Conservation (phyloP, 2,329 filamentous ascomycete species). For the Penicillium sp. region DNA sequence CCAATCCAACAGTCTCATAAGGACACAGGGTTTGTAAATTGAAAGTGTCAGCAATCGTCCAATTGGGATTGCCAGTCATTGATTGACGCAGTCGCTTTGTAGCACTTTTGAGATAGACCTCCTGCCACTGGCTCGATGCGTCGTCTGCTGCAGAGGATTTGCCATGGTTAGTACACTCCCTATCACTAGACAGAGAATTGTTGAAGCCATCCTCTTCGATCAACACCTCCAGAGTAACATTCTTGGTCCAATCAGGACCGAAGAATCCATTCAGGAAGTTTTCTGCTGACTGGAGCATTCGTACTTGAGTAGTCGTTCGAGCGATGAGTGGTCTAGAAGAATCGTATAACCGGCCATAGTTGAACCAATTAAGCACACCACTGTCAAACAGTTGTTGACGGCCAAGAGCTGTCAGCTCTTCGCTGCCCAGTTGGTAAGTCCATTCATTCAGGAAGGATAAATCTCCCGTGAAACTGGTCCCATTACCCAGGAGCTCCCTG, state of each 20-base stretch:
- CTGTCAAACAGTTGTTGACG: slow-evolving; percentile 7
- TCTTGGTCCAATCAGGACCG: slow-evolving; percentile 2
- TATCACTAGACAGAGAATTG: neutral
- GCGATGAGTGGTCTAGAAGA: slow-evolving; percentile 1
- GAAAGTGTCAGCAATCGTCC: neutral
- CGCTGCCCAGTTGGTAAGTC: neutral
- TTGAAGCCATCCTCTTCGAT: neutral
- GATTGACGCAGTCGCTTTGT: slow-evolving; percentile 4
- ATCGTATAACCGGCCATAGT: slow-evolving; percentile 4
- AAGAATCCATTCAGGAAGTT: slow-evolving; percentile 7
- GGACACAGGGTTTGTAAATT: slow-evolving; percentile 1
- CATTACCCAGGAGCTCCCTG: neutral
- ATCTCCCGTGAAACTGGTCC: neutral
- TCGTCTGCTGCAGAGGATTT: neutral
- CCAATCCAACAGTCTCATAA: slow-evolving; percentile 3
- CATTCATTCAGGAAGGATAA: slow-evolving; percentile 1
- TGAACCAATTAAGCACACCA: slow-evolving; percentile 3
- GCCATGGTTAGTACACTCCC: neutral
- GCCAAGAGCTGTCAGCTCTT: slow-evolving; percentile 4
- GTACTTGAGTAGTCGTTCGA: slow-evolving; percentile 2
- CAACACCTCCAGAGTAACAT: neutral
- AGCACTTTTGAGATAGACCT: neutral
- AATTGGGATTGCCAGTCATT: neutral
- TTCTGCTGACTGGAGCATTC: slow-evolving; percentile 7
- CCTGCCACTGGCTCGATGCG: neutral